Evolutionary conservation across 345 rosid genomes (phyloP).

Genomic region (Nasturtium officinale): DNA sequence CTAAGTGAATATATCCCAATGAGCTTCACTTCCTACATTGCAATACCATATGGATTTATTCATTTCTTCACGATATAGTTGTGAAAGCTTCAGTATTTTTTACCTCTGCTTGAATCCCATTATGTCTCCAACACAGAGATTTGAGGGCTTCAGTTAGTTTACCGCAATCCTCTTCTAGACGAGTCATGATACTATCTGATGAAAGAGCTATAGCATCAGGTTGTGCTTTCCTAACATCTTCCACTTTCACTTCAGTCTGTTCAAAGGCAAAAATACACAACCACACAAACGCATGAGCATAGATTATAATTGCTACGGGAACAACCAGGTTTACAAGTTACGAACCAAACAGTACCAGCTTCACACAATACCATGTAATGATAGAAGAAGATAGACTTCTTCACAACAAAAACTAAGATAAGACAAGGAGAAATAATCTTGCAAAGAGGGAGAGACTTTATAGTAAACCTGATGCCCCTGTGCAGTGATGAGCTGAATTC

Average conservation of each 20-base stretch:
- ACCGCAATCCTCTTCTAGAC: constrained; percentile 68
- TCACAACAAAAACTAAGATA: background rate
- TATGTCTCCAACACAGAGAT: constrained; percentile 80
- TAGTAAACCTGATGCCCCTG: constrained; percentile 69
- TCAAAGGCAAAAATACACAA: constrained; percentile 32
- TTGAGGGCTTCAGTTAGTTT: constrained; percentile 65
- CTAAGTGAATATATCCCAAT: constrained; percentile 78
- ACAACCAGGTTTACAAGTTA: background rate
- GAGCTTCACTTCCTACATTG: constrained; percentile 70
- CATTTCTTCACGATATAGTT: background rate
- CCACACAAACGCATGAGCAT: constrained; percentile 31
- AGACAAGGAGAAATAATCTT: background rate
- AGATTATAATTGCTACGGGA: background rate
- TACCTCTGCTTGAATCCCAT: constrained; percentile 91
- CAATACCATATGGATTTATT: background rate
- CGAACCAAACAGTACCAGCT: background rate
- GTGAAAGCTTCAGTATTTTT: constrained; percentile 1
- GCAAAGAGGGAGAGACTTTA: constrained; percentile 16
- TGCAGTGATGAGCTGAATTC: constrained; percentile 75
- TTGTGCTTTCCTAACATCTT: constrained; percentile 64
- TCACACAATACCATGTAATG: background rate
- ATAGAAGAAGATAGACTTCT: background rate
- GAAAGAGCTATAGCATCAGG: constrained; percentile 79
- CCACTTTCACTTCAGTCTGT: constrained; percentile 70
- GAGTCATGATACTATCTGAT: constrained; percentile 59